Percentiles rank a stretch among this genome's conserved stretches.
phyloP scores from a whole-genome alignment of 208 protist species.

The Lotmaria passim region DNA sequence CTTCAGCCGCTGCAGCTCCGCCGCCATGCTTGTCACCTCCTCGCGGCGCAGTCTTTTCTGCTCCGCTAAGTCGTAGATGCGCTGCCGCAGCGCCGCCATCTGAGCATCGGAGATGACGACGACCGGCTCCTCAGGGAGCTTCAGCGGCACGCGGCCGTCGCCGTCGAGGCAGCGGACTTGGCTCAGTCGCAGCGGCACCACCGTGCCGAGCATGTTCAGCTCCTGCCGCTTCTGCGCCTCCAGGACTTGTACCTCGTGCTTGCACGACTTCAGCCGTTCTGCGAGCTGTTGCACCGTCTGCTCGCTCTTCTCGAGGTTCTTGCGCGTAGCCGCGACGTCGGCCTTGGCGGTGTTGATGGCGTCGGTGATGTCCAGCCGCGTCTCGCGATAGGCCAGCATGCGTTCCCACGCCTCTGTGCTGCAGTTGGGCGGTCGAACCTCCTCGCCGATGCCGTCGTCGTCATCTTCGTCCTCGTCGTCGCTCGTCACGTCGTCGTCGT shows the following conservation, averaged over 20 bases:
- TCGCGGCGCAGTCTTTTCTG: conserved; percentile 71
- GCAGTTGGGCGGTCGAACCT: conserved; percentile 91
- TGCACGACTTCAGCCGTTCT: conserved; percentile 59
- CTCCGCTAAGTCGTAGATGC: conserved; percentile 80
- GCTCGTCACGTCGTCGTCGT: conserved; percentile 86
- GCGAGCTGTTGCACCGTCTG: conserved; percentile 76
- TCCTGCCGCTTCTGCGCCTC: conserved; percentile 94
- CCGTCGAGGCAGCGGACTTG: conserved; percentile 80
- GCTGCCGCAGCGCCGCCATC: conserved; percentile 62
- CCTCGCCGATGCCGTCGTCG: conserved; percentile 92
- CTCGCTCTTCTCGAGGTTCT: conserved; percentile 51
- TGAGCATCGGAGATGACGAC: conserved; percentile 80
- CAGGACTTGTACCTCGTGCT: conserved; percentile 88
- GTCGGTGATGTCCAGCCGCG: conserved; percentile 92
- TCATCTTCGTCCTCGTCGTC: conserved; percentile 86
- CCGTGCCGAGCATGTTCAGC: conserved; percentile 95
- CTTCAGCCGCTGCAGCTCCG: conserved; percentile 72
- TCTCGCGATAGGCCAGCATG: conserved; percentile 90
- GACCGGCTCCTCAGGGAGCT: conserved; percentile 60
- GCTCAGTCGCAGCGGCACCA: conserved; percentile 85
- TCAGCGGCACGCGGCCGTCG: conserved; percentile 44
- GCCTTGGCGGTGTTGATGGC: conserved; percentile 73
- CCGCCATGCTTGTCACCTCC: conserved; percentile 57
- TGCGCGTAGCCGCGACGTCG: conserved; percentile 28
- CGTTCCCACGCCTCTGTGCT: conserved; percentile 81